Conservation (phyloP, 352 stramenopile species). For the Pythium scleroteichum region DNA sequence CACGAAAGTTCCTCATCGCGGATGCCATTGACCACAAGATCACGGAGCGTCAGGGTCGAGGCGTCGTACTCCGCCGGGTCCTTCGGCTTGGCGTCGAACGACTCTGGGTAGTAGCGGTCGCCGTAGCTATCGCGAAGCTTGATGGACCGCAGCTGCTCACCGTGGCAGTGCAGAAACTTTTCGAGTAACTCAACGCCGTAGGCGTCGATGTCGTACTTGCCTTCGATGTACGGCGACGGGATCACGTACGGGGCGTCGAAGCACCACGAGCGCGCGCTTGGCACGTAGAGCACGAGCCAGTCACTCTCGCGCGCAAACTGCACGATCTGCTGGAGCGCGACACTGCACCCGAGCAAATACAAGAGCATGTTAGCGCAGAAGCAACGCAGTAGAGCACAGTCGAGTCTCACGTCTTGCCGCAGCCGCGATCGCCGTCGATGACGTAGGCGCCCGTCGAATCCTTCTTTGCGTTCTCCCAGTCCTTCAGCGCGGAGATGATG, state of each 20-base stretch:
- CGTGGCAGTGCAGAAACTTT: constrained; percentile 78
- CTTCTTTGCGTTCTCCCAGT: constrained; percentile 63
- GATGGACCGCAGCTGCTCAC: constrained; percentile 65
- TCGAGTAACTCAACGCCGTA: constrained; percentile 78
- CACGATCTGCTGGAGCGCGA: constrained; percentile 86
- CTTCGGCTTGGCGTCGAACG: constrained; percentile 78
- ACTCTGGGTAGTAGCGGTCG: constrained; percentile 79
- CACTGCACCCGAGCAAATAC: constrained; percentile 26
- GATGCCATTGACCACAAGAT: constrained; percentile 79
- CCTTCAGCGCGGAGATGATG: constrained; percentile 76
- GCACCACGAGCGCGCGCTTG: constrained; percentile 74
- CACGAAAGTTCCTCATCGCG: constrained; percentile 83
- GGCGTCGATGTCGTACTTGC: constrained; percentile 88
- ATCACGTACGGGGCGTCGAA: constrained; percentile 84
- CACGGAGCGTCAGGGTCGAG: constrained; percentile 64
- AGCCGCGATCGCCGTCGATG: constrained; percentile 81
- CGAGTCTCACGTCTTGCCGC: constrained; percentile 56
- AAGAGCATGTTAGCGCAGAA: background rate
- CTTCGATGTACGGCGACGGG: constrained; percentile 70
- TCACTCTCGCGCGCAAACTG: constrained; percentile 84
- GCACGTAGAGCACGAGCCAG: constrained; percentile 87
- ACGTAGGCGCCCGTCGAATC: constrained; percentile 55
- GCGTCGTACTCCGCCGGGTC: constrained; percentile 49
- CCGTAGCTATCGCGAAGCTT: constrained; percentile 68
- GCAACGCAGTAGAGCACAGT: background rate